Conservation (phyloP, 352 stramenopile species). For the Blastocystis sp. region DNA sequence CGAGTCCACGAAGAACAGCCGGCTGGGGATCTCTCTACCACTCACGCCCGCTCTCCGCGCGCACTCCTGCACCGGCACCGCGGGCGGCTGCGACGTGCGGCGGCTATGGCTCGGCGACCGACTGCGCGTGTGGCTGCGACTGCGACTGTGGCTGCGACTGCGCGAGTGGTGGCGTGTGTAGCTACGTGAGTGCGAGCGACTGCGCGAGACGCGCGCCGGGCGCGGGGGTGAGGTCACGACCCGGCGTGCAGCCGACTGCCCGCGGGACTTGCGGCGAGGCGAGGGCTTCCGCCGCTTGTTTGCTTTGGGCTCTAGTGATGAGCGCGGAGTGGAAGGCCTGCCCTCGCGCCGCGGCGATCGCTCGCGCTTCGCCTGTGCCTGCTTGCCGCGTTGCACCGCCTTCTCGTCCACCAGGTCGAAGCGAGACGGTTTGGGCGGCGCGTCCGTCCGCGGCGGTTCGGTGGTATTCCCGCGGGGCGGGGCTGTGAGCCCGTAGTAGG, state of each 20-base stretch:
- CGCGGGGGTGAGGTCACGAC: not conserved
- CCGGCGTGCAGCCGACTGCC: not conserved
- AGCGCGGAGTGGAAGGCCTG: not conserved
- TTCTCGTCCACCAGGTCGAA: not conserved
- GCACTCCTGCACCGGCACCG: not conserved
- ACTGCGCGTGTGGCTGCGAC: not conserved
- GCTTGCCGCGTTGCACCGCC: not conserved
- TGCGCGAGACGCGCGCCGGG: not conserved
- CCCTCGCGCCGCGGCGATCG: not conserved
- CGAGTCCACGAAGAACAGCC: slow-evolving; percentile 28
- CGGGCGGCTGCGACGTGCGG: not conserved
- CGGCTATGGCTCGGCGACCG: not conserved
- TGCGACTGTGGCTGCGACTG: not conserved
- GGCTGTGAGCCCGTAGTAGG: not conserved
- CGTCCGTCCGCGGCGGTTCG: not conserved
- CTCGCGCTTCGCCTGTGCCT: too few relatives aligned
- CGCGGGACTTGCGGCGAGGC: not conserved
- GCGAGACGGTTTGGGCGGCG: not conserved
- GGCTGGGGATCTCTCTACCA: not conserved
- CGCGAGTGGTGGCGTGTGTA: not conserved
- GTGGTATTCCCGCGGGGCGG: not conserved
- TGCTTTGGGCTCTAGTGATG: not conserved
- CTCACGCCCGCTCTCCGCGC: not conserved
- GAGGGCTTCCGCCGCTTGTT: not conserved
- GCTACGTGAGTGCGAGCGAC: not conserved